phyloP scores from a whole-genome alignment of 495 filamentous ascomycete genomes.

The Aspergillus ostianus region DNA sequence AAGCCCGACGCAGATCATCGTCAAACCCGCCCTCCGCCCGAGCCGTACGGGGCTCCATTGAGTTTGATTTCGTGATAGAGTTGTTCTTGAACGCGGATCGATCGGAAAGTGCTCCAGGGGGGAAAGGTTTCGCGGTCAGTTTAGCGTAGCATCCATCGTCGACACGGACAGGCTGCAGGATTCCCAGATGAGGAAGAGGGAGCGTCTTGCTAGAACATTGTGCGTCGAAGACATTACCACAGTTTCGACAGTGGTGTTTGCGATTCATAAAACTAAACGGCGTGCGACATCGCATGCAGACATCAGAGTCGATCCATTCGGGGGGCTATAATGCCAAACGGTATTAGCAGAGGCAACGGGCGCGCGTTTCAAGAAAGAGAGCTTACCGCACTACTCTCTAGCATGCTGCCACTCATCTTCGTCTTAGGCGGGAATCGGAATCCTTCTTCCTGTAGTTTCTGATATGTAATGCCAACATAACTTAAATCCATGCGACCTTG shows the following conservation, averaged over 20 bases:
- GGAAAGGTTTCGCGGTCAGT: constrained; percentile 67
- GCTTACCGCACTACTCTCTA: constrained; percentile 93
- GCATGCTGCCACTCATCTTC: constrained; percentile 89
- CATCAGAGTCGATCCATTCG: constrained; percentile 96
- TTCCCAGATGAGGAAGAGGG: constrained; percentile 88
- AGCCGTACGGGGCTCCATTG: constrained; percentile 87
- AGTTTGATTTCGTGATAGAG: constrained; percentile 51
- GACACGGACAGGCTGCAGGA: constrained; percentile 87
- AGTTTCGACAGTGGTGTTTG: constrained; percentile 97
- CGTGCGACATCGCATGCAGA: constrained; percentile 96
- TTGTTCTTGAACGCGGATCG: constrained; percentile 50
- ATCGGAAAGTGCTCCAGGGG: constrained; percentile 42
- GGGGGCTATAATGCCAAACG: constrained; percentile 62
- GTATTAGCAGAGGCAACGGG: constrained; percentile 1
- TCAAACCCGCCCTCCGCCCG: constrained; percentile 87
- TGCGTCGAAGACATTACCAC: constrained; percentile 93
- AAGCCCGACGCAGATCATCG: constrained; percentile 86
- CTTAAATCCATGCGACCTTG: constrained; percentile 79
- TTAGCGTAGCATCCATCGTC: constrained; percentile 94
- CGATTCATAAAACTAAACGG: constrained; percentile 96
- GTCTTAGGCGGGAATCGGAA: constrained; percentile 85
- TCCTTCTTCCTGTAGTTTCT: constrained; percentile 74
- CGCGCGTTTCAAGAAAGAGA: constrained; percentile 1
- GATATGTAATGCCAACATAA: constrained; percentile 87
- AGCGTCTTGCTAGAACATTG: constrained; percentile 88